Base-by-base conservation (phyloP, 306 rosid genomes). In the Vigna hirtella region DNA sequence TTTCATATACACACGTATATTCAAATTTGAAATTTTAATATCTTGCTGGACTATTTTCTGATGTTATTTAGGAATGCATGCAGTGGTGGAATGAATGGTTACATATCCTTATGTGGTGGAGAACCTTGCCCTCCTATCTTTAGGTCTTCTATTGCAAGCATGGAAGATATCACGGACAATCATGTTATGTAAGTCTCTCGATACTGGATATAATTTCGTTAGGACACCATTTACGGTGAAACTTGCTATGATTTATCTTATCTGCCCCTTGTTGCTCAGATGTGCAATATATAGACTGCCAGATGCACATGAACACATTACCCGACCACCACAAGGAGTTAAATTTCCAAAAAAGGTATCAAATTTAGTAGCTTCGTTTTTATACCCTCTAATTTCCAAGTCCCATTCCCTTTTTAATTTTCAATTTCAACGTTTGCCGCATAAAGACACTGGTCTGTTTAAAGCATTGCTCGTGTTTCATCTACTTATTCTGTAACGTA, bases 51-150 rank as follows among this genome's bases (percentile, higher is more conserved):
- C 65, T 64, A 87, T 78, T 77, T 85, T 88, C 97, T 92, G 87
- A 92, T 86, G 87, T 72, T 86, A 78, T 87, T 86, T 89, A 84
- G 91, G 92, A 78, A 82, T 88, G 70, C 83, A 40, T 96, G 99
- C 99, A 96, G 99, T 86, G 97, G 83, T 64, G 99, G 98, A 79
- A 96, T 96, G 99, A 93, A 96, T 62, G 99, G 99, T 18, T 96
- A 90, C 84, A 36, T 93, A 81, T 91, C 98, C 83, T 91, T 91
- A 28, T 96, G 99, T 65, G 85, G 70, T 24, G 99, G 99, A 43
- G 99, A 96, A 78, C 96, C 98, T 74, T 88, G 98, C 89, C 99
- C 99, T 10, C 98, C 94, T 20, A 89, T 96, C 77, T 93, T 96
- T 63, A 89, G 97, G 83, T 96, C 99, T 57, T 98, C 98, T 79